Conservation (phyloP, 768 basidiomycete genomes). For the Termitomyces sp. region DNA sequence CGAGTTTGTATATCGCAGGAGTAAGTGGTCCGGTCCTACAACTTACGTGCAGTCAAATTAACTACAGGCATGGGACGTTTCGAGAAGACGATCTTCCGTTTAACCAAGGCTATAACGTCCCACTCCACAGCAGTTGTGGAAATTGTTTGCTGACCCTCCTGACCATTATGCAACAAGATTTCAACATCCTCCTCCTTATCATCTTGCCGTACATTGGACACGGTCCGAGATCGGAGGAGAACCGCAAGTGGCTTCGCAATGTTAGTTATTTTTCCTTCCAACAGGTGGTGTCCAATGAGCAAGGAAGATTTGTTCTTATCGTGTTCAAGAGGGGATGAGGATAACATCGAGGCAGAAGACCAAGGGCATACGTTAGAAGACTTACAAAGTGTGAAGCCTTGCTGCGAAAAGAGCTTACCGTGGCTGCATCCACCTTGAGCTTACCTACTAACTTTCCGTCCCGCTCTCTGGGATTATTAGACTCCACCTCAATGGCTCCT, state of each 20-base stretch:
- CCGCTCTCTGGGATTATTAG: constrained; percentile 39
- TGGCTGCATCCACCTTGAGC: constrained; percentile 55
- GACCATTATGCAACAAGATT: constrained; percentile 17
- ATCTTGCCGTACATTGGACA: constrained; percentile 6
- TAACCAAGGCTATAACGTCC: constrained; percentile 67
- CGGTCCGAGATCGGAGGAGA: constrained; percentile 40
- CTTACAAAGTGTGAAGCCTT: neutral
- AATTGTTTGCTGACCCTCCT: constrained; percentile 11
- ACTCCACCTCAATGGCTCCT: constrained; percentile 73
- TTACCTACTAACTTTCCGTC: constrained; percentile 77
- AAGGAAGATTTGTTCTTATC: constrained; percentile 73
- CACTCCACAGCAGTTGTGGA: constrained; percentile 30
- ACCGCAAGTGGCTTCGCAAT: constrained; percentile 83
- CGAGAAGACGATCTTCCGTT: constrained; percentile 77
- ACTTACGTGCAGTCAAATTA: constrained; percentile 8
- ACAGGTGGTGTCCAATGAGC: constrained; percentile 80
- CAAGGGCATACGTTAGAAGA: neutral
- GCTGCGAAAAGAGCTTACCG: constrained; percentile 33
- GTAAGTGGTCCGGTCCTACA: neutral
- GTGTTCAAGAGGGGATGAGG: neutral
- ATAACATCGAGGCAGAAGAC: neutral
- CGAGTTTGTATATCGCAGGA: neutral
- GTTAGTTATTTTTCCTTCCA: constrained; percentile 79
- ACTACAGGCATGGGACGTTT: constrained; percentile 78
- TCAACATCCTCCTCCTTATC: constrained; percentile 13